These are phyloP conservation scores for Phytophthora pini DNA, from an alignment of 352 stramenopile species.

Conservation along the genomic window DNA sequence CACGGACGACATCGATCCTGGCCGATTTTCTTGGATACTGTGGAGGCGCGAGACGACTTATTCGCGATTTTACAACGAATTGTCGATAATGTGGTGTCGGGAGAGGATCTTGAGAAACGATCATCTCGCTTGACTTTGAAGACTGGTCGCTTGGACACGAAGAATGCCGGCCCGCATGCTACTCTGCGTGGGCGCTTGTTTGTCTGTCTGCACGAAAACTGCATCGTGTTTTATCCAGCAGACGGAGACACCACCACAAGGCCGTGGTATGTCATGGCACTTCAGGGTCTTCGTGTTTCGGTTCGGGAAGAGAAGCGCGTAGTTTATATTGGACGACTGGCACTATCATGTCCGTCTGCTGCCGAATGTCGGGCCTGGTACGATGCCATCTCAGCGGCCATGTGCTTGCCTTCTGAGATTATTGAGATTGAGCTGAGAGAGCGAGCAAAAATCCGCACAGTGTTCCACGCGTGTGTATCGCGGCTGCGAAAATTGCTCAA, in stretches of 20 bases:
- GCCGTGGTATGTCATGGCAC: conserved; percentile 82
- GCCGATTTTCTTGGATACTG: conserved; percentile 82
- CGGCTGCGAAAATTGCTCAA: conserved; percentile 79
- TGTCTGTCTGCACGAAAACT: conserved; percentile 83
- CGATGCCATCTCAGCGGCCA: conserved; percentile 68
- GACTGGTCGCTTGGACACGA: conserved; percentile 69
- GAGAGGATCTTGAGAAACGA: conserved; percentile 72
- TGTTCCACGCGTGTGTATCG: conserved; percentile 70
- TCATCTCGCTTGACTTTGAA: conserved; percentile 80
- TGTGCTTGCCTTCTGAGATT: conserved; percentile 66
- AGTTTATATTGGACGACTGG: conserved; percentile 67
- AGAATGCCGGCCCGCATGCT: conserved; percentile 78
- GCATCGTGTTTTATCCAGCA: conserved; percentile 80
- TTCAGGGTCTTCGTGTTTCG: conserved; percentile 70
- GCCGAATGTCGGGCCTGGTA: conserved; percentile 75
- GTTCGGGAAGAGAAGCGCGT: conserved; percentile 72
- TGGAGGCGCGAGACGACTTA: conserved; percentile 75
- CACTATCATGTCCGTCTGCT: conserved; percentile 58
- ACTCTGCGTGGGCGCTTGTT: conserved; percentile 81
- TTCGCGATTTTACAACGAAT: conserved; percentile 78
- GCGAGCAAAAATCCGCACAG: conserved; percentile 71
- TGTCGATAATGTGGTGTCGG: conserved; percentile 63
- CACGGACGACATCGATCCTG: conserved; percentile 69
- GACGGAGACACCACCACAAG: conserved; percentile 61
- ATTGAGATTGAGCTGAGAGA: conserved; percentile 84